Percentiles rank a stretch among this genome's conserved stretches.
phyloP scores from a whole-genome alignment of 176 grass and related monocot species.

The Poa pratensis region DNA sequence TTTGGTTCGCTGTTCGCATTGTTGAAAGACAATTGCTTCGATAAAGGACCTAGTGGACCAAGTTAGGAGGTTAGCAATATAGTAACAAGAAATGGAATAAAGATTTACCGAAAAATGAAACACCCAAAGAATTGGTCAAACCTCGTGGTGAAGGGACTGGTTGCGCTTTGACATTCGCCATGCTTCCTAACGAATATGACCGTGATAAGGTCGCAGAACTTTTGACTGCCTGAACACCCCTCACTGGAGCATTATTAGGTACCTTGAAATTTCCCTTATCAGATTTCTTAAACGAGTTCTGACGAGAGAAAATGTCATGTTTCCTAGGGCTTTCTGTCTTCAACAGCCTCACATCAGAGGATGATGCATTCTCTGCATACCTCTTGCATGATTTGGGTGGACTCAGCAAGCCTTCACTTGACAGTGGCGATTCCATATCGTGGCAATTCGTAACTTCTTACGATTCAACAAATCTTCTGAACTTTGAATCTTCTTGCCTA shows the following conservation, averaged over 20 bases:
- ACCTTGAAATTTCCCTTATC: slow-evolving; percentile 42
- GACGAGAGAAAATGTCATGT: slow-evolving; percentile 40
- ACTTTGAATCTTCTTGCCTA: slow-evolving; percentile 50
- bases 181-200: slow-evolving; percentile 62
- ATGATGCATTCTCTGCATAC: slow-evolving; percentile 33
- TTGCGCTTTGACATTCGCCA: slow-evolving; percentile 57
- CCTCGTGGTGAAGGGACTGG: slow-evolving; percentile 74
- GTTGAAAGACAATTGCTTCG: slow-evolving; percentile 82
- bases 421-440: slow-evolving; percentile 50
- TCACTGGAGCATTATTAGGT: slow-evolving; percentile 42
- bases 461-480: slow-evolving; percentile 42
- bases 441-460: slow-evolving; percentile 60
- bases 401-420: slow-evolving; percentile 49
- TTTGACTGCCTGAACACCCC: slow-evolving; percentile 44
- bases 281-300: slow-evolving; percentile 61
- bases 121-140: slow-evolving; percentile 41
- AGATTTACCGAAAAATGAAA: slow-evolving; percentile 25
- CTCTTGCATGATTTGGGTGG: slow-evolving; percentile 61
- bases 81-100: slow-evolving; percentile 29
- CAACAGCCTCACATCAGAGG: slow-evolving; percentile 41
- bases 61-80: slow-evolving; percentile 41
- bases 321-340: slow-evolving; percentile 53
- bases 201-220: slow-evolving; percentile 59
- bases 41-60: slow-evolving; percentile 60
- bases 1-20: slow-evolving; percentile 60